Base-by-base conservation (phyloP, 805 yeast genomes). In the Wickerhamiella dianesei region DNA sequence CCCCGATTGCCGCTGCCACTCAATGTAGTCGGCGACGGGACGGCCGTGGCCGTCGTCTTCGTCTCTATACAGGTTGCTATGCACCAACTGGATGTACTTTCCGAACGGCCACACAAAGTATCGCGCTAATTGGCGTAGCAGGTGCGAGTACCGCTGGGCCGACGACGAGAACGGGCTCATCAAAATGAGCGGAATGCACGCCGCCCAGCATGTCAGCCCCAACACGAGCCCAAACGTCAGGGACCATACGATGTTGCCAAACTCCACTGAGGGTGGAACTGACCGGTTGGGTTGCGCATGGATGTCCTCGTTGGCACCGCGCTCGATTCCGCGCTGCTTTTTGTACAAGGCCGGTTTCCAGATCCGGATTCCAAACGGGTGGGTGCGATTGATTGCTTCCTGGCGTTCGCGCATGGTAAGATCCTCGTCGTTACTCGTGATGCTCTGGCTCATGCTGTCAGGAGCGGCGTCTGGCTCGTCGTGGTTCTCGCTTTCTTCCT, bases 271-370 rank as follows among this genome's bases (percentile, higher is more conserved):
- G 70, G 76, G 71, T 2, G 75, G 69, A 6, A 84, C 77, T 3
- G 66, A 67, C 50, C 74, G 67, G 51, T 74, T 61, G 45, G 72
- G 57, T 16, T 79, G 75, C 42, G 86, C 88, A 63, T 89, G 96
- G 54, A 92, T 85, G 69, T 92, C 98, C 51, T 82, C 82, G 50
- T 85, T 94, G 1, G 97, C 96, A 49, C 85, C 80, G 37, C 79
- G 72, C 55, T 92, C 92, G 29, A 92, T 96, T 3, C 96, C 84
- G 58, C 98, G 78, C 49, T 75, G 74, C 63, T 92, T 92, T 62
- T 92, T 92, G 66, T 92, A 92, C 47, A 92, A 69, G 2, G 97
- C 96, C 1, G 98, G 98, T 60, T 92, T 92, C 98, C 98, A 92
- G 57, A 92, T 85, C 63, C 95, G 81, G 41, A 92, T 89, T 72